Conservation (phyloP, 2,329 filamentous ascomycete species). For the Aspergillus melleus region DNA sequence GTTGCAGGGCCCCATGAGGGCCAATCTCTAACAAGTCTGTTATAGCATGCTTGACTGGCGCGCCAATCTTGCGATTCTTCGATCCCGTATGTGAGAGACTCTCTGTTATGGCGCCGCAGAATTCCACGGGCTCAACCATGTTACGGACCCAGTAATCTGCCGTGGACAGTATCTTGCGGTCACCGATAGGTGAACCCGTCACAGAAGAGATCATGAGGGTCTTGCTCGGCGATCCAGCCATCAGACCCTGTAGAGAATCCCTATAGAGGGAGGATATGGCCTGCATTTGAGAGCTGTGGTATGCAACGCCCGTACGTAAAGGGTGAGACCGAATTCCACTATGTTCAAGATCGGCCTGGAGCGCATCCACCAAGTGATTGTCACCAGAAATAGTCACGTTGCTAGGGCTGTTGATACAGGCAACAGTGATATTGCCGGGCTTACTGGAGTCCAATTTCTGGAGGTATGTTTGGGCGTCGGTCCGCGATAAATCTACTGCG, state of each 20-base stretch:
- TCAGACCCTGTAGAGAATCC: background rate
- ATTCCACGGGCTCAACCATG: background rate
- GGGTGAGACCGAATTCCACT: conserved; percentile 2
- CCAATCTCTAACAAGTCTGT: conserved; percentile 30
- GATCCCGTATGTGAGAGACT: background rate
- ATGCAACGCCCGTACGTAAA: conserved; percentile 19
- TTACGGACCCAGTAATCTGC: background rate
- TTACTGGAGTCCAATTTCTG: background rate
- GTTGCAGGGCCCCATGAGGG: conserved; percentile 31
- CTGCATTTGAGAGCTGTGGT: conserved; percentile 14
- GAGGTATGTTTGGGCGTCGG: background rate
- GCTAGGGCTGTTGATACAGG: conserved; percentile 18
- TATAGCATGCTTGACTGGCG: conserved; percentile 12
- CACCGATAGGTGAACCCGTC: background rate
- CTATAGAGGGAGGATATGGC: background rate
- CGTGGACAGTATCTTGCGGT: background rate
- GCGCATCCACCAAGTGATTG: background rate
- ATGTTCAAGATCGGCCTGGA: conserved; percentile 4
- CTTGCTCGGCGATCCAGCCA: background rate
- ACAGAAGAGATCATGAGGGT: background rate
- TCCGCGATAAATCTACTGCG: conserved; percentile 5
- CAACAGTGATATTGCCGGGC: conserved; percentile 12
- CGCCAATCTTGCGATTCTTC: background rate
- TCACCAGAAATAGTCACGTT: conserved; percentile 21
- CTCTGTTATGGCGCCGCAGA: background rate